Evolutionary conservation across 768 basidiomycete genomes (phyloP), one percentile per base, ranked within the genome.

Genomic region (Termitomyces sp.): DNA sequence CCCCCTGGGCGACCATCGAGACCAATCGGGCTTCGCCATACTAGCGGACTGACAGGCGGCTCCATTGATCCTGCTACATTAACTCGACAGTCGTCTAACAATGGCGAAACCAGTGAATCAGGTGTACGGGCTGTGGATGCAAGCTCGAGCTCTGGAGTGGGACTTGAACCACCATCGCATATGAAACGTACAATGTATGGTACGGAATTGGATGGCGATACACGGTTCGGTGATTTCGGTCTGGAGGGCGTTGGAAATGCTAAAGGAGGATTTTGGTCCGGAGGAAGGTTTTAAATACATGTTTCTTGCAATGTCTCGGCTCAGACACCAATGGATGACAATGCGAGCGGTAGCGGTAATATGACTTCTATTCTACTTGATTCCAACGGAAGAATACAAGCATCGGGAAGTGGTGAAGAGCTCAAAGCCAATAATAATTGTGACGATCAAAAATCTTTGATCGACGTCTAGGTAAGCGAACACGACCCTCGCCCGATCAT

Each of bases 171-270:
- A 28, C 74, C 68, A 15, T 75, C 75, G 26, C 74, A 77, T 4
- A 75, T 79, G 61, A 82, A 80, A 65, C 80, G 84, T 57, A 91
- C 89, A 5, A 88, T 91, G 85, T 91, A 90, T 67, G 89, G 89
- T 8, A 91, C 89, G 0, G 89, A 91, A 70, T 71, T 90, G 43
- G 89, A 89, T n/a, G 75, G 74, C 33, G 89, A 91, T 65, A 85
- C 86, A n/a, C 81, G 89, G 50, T 92, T 92, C 66, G 89, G 89
- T 5, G 89, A 91, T 70, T 91, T 91, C 66, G 89, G 89, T 40
- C 75, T 89, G 26, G 85, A 89, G 64, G 86, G 89, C 12, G 82
- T 90, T 55, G 86, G 86, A n/a, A 79, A 79, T 48, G 80, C 81
- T 44, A 60, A 61, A 50, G 60, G 58, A 21, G 56, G 60, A 6